Base-by-base conservation (phyloP, 192 early-diverging fungal genomes). In the Backusella australiensis region DNA sequence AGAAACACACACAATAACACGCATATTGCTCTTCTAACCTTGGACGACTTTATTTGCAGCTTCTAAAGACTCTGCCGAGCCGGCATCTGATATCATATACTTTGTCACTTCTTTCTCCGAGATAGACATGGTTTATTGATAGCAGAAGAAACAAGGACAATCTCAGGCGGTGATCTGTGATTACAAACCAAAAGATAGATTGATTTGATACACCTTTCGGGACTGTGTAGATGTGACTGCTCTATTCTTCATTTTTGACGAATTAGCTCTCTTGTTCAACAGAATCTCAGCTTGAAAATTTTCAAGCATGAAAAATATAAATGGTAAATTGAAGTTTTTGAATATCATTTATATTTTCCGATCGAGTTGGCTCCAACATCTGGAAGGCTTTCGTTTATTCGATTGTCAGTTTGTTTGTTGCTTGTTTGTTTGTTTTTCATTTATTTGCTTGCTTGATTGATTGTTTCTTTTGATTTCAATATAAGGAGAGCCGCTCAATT, bases 41-140 rank as follows among this genome's bases (percentile, higher is more conserved):
- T 53, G n/a, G 8, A 56, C 46, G 1, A 78, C 39, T 34, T 42
- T 67, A n/a, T 68, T 41, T 6, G 52, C 49, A 19, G 72, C 41
- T 34, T 73, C 46, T 46, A 74, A 19, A 38, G 67, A 66, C n/a
- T 78, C 72, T 26, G 46, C 26, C 38, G 77, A 78, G 3, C 35
- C 35, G 29, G 73, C 36, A 66, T 72, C 77, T 36, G 77, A 74
- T 39, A 78, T 72, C 77, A 78, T 78, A 38, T 74, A 78, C 38
- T 74, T 73, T 14, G 72, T 72, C 35, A 78, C 77, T 69, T 78
- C 72, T 23, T 73, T 78, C 35, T 78, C 77, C 56, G 56, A 63
- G 56, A 63, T 63, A 29, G 56, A 2, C 56, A 63, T 63, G 3
- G 23, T 59, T 14, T 59, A 59, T 32, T 26, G 23, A 59, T 29